Base-by-base conservation (phyloP, 2,329 filamentous ascomycete genomes). In the Pezicula rhizophila region DNA sequence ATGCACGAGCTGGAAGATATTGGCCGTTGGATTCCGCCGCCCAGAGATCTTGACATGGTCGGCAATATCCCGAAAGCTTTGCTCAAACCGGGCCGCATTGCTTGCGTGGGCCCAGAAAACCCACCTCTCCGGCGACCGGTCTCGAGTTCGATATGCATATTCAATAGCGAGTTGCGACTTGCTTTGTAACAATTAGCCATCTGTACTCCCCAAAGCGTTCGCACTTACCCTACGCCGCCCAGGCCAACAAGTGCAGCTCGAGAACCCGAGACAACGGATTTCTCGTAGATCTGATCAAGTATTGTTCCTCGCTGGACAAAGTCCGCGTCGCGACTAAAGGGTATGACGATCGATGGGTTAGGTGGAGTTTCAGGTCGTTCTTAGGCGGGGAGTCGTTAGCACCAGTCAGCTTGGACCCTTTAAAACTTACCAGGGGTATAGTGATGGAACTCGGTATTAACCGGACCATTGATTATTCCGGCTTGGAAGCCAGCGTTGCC, bases 31-130 rank as follows among this genome's bases (percentile, higher is more conserved):
- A 50, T 69, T 52, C 17, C 61, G 41, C 12, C 64, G 59, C 6
- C 62, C 60, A 4, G 55, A 49, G 11, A 71, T 52, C 48, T 62
- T 62, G 8, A 62, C 54, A 1, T 37, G 45, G 31, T 65, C 55
- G 20, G 66, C 64, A 52, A 71, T 63, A n/a, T 66, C 59, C 46
- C 54, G 58, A 49, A 60, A 68, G 31, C 60, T 59, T 47, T 68
- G 57, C 51, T 70, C 61, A 42, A 69, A 66, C 7, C 65, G 57
- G 34, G 59, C 53, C 0, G 53, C 52, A 44, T 63, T 66, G 45
- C 60, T 64, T 2, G 65, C 63, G 50, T 70, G 56, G 5, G 70
- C 55, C 68, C 64, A 72, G 48, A 70, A 69, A 28, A 70, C 54
- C 56, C 57, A 66, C 14, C 56, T 64, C n/a, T 58, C 28, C 0